A percentile compares a stretch with the other conserved stretches of the same genome.
These are phyloP conservation scores for Geum urbanum DNA, from an alignment of 306 rosid genomes.

Conservation along the genomic window DNA sequence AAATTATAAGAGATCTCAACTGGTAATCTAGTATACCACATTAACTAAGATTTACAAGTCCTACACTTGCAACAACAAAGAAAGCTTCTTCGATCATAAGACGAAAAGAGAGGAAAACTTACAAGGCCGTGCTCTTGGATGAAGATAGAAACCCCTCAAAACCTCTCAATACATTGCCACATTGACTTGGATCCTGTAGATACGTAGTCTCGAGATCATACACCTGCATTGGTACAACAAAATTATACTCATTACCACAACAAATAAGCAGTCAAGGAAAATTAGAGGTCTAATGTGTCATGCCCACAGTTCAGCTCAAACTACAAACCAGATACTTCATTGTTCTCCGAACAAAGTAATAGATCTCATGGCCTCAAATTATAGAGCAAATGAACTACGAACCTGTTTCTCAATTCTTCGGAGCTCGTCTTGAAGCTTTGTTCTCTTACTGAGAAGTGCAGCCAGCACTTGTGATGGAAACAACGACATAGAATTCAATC, in stretches of 20 bases:
- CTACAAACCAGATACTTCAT: neutral
- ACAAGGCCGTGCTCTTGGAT: constrained; percentile 91
- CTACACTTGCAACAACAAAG: neutral
- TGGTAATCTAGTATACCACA: neutral
- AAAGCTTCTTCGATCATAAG: neutral
- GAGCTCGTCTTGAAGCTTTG: constrained; percentile 92
- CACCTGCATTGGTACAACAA: too few species aligned
- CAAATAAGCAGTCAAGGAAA: too few species aligned
- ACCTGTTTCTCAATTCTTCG: constrained; percentile 83
- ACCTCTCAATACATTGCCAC: constrained; percentile 98
- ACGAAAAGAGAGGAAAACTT: constrained; percentile 18
- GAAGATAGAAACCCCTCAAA: constrained; percentile 95
- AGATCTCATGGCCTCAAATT: neutral
- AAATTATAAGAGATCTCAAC: neutral
- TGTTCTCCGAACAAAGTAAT: neutral
- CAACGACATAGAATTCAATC: constrained; percentile 30
- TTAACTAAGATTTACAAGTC: neutral
- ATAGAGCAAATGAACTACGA: neutral
- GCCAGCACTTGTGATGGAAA: constrained; percentile 85
- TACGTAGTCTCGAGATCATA: constrained; percentile 97
- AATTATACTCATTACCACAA: too few species aligned
- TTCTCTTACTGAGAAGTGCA: constrained; percentile 69
- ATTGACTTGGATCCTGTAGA: constrained; percentile 95
- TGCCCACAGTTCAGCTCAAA: neutral
- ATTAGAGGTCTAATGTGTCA: too few species aligned